Conservation (phyloP, 2,329 filamentous ascomycete genomes). For the Aspergillus luchuensis region DNA sequence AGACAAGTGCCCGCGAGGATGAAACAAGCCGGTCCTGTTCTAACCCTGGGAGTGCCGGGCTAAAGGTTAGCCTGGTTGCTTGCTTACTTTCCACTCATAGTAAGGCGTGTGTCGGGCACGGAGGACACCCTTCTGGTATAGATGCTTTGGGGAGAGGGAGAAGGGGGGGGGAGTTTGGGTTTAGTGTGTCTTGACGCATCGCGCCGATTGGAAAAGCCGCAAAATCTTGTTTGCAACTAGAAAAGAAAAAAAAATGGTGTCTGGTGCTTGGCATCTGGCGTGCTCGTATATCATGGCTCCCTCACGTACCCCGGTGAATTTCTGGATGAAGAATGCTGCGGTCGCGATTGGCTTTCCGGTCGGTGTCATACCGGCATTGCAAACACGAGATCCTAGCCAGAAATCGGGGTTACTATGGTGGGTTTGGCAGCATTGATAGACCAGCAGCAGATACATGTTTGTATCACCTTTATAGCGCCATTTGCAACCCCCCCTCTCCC, state of each 20-base stretch:
- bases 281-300: not conserved
- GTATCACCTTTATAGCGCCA: not conserved
- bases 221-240: not conserved
- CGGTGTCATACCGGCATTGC: not conserved
- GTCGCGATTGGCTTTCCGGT: not conserved
- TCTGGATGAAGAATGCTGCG: not conserved
- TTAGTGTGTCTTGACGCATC: not conserved
- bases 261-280: not conserved
- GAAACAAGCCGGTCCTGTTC: not conserved
- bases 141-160: not conserved
- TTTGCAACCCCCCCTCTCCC: not conserved
- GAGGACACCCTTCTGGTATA: not conserved
- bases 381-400: not conserved
- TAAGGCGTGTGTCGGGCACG: not conserved
- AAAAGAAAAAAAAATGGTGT: not conserved
- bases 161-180: not conserved
- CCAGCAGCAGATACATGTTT: not conserved
- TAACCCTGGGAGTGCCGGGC: not conserved
- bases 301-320: not conserved
- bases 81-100: not conserved
- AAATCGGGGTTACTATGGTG: not conserved
- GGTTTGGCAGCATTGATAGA: not conserved
- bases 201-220: not conserved
- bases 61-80: not conserved
- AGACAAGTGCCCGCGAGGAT: not conserved